Conservation (phyloP, 1,139 yeast genomes). For the Kluyveromyces sp. region DNA sequence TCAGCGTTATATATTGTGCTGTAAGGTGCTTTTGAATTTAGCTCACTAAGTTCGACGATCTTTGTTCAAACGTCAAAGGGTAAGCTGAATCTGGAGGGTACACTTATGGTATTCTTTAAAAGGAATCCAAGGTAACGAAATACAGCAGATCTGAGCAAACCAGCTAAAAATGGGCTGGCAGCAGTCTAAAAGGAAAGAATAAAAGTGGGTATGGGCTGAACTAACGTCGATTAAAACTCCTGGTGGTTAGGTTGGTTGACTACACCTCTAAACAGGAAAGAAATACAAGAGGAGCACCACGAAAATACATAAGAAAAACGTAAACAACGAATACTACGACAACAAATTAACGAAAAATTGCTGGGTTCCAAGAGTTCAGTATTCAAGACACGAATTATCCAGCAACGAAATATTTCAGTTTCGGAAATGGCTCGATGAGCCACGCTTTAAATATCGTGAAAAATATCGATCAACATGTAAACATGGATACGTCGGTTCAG, state of each 20-base stretch:
- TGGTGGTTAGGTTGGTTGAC: no score
- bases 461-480: no score
- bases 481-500: no score
- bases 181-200: not conserved
- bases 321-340: not conserved
- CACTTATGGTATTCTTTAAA: no score
- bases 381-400: not conserved
- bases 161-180: no score
- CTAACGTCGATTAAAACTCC: not conserved
- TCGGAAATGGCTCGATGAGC: not conserved
- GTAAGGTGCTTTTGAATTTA: no score
- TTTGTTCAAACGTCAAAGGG: no score
- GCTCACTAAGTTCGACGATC: no score
- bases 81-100: no score
- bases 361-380: not conserved
- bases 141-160: not conserved
- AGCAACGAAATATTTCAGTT: no score
- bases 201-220: not conserved
- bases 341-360: not conserved
- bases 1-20: not conserved
- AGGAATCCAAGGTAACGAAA: slow-evolving; percentile 4
- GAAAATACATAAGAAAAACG: no score
- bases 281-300: no score
- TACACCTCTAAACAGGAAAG: not conserved
- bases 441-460: not conserved